Base-by-base conservation (phyloP, 2,329 filamentous ascomycete genomes). In the Lecanoromycetidae sp. region DNA sequence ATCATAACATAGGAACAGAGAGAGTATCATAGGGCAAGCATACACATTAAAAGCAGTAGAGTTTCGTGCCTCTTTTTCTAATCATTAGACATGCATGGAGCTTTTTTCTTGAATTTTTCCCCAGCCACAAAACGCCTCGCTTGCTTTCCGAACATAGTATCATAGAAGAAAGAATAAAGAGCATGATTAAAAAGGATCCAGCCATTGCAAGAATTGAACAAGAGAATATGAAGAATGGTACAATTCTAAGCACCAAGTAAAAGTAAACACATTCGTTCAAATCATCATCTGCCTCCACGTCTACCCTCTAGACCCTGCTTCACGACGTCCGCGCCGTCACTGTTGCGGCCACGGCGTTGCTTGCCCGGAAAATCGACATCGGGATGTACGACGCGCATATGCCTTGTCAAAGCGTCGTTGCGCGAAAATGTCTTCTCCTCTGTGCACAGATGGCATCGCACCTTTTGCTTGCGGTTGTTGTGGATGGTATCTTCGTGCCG, bases 361-460 rank as follows among this genome's bases (percentile, higher is more conserved):
- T 52, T 52, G 56, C 84, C 82, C n/a, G 82, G 80, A 57, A 85
- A 81, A 53, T 88, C 83, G 47, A 90, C 75, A 52, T 94, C 86
- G 0, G 90, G 88, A 63, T 95, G 90, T 54, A 93, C 90, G 40
- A 95, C 88, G 29, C 87, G 80, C 74, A 94, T 93, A 62, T 98
- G 91, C 51, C 91, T 74, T 12, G 90, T 96, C 39, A 96, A 72
- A 1, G 91, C 91, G 68, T 98, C 91, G 54, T 90, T 91, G 49
- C 91, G 80, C 57, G 87, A 94, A 61, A 98, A 98, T 0, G 87
- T 93, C 74, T 96, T 96, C 60, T 96, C 90, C 58, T 96, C 88
- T 1, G 85, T 87, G 66, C 91, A 98, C 39, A 94, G 69, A 53
- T 88, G 80, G 65, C 91, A 98, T 36, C 87, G 81, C 6, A 95